Evolutionary conservation across 1,139 yeast genomes (phyloP).

Genomic region (Fermentozyma sake): DNA sequence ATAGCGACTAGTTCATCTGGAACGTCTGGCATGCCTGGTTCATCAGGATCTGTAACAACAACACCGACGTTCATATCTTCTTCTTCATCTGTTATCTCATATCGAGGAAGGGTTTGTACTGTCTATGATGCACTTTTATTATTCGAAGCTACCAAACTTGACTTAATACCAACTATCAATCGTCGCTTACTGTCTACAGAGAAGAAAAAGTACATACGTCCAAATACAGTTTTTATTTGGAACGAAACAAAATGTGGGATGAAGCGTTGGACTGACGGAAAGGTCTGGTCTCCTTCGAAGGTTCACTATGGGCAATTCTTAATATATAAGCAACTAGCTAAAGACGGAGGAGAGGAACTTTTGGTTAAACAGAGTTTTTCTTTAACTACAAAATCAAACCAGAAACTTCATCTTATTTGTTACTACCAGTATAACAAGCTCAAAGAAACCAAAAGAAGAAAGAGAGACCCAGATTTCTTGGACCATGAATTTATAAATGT

Average conservation of each 20-base stretch:
- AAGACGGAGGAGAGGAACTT: constrained; percentile 36
- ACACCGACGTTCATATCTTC: too few species aligned
- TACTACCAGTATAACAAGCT: constrained; percentile 20
- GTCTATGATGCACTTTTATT: constrained; percentile 61
- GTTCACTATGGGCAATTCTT: constrained; percentile 54
- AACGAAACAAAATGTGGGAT: constrained; percentile 67
- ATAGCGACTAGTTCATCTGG: too few species aligned
- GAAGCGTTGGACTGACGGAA: constrained; percentile 77
- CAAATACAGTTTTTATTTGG: constrained; percentile 69
- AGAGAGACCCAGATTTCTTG: too few species aligned
- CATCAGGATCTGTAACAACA: too few species aligned
- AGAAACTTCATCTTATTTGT: constrained; percentile 53
- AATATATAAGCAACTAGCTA: constrained; percentile 59
- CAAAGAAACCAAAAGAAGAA: background rate
- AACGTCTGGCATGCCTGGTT: too few species aligned
- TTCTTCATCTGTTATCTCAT: constrained; percentile 63
- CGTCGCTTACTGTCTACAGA: constrained; percentile 39
- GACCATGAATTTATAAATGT: too few species aligned
- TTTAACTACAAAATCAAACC: constrained; percentile 43
- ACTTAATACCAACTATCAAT: constrained; percentile 53
- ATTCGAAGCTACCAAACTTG: constrained; percentile 59
- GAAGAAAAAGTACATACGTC: constrained; percentile 32
- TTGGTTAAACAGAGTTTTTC: constrained; percentile 58
- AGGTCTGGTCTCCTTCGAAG: constrained; percentile 66
- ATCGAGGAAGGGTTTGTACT: constrained; percentile 53